phyloP scores from a whole-genome alignment of 139 green algal genomes.

The Spirogloea muscicola region DNA sequence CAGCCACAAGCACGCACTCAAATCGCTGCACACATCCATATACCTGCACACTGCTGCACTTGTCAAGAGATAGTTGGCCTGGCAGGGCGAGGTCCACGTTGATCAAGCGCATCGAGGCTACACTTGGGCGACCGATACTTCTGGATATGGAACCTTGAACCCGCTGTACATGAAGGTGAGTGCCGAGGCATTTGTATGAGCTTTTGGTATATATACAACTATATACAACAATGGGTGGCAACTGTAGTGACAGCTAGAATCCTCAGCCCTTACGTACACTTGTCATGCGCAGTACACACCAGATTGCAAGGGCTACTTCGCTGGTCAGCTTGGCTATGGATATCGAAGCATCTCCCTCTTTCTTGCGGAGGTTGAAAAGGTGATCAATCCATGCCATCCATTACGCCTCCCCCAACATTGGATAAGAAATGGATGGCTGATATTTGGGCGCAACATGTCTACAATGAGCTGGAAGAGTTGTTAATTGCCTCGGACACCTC shows the following conservation, averaged over 20 bases:
- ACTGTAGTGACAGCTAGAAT: no score
- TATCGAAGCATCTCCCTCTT: conserved; percentile 54
- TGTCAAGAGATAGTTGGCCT: background rate
- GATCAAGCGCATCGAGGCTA: conserved; percentile 63
- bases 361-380: conserved; percentile 17
- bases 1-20: no score
- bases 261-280: no score
- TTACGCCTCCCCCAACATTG: background rate
- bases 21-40: no score
- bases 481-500: background rate
- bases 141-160: conserved; percentile 56
- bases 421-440: background rate
- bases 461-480: background rate
- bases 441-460: background rate
- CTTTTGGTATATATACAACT: no score
- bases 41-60: no score
- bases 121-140: conserved; percentile 49
- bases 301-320: conserved; percentile 51
- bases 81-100: conserved; percentile 53
- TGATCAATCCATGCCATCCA: background rate
- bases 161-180: conserved; percentile 63
- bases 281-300: conserved; percentile 38
- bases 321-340: conserved; percentile 65
- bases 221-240: no score
- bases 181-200: no score